Percentiles rank a stretch among this genome's conserved stretches.
These are phyloP conservation scores for Rhizopogon vesiculosus DNA, from an alignment of 768 basidiomycete genomes.

Conservation along the genomic window DNA sequence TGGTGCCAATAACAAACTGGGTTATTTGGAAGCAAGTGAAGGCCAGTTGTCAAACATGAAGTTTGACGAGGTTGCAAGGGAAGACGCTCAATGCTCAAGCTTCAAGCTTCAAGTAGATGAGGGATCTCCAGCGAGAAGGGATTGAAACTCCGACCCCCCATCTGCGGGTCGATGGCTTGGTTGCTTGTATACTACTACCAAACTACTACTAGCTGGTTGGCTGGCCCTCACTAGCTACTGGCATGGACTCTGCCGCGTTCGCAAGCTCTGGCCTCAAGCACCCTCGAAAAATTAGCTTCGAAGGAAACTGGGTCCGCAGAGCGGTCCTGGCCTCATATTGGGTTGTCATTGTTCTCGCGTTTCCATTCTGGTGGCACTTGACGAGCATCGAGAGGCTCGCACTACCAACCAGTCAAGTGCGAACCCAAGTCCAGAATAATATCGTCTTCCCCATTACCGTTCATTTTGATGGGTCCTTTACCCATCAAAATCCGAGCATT, in stretches of 20 bases:
- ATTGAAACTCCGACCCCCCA: constrained; percentile 28
- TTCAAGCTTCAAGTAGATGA: constrained; percentile 12
- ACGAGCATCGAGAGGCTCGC: constrained; percentile 85
- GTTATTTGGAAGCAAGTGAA: constrained; percentile 10
- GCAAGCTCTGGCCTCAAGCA: constrained; percentile 29
- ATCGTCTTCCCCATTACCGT: constrained; percentile 41
- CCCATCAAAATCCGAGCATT: constrained; percentile 1
- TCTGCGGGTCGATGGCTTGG: neutral
- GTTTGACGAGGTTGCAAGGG: neutral
- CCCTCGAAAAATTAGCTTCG: constrained; percentile 49
- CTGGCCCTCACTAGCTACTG: neutral
- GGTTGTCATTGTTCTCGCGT: constrained; percentile 63
- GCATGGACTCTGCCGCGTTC: constrained; percentile 15
- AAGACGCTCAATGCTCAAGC: neutral
- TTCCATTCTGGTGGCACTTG: constrained; percentile 92
- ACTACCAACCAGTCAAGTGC: constrained; percentile 60
- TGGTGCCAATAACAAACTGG: constrained; percentile 5
- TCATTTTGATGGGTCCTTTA: constrained; percentile 29
- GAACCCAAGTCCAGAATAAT: constrained; percentile 40
- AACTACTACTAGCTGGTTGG: too few relatives aligned
- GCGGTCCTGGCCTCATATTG: constrained; percentile 75
- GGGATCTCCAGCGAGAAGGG: constrained; percentile 4
- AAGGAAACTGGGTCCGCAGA: constrained; percentile 45
- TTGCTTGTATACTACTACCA: neutral
- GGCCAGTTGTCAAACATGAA: constrained; percentile 3